Percentiles rank a stretch among this genome's conserved stretches.
Conservation (phyloP, 1,284 basidiomycete species). For the Ganoderma meredithae region DNA sequence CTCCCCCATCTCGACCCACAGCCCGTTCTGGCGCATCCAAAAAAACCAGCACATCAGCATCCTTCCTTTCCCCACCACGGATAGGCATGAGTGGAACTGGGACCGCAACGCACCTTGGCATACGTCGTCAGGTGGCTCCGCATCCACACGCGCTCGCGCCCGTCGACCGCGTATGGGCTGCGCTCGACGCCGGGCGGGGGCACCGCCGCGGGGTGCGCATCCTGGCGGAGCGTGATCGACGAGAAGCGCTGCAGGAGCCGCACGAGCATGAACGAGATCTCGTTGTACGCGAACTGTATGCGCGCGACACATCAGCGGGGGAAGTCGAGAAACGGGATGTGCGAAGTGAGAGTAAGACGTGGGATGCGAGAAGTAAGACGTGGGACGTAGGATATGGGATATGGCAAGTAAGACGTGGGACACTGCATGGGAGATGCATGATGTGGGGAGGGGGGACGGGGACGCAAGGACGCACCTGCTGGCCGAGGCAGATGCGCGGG, state of each 20-base stretch:
- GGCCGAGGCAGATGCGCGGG: constrained; percentile 56
- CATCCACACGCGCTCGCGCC: constrained; percentile 59
- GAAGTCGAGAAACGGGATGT: not conserved
- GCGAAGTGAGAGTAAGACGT: too few species aligned
- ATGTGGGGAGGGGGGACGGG: not conserved
- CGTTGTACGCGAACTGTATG: constrained; percentile 70
- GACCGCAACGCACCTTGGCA: constrained; percentile 46
- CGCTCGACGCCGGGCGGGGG: constrained; percentile 33
- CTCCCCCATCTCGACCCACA: constrained; percentile 24
- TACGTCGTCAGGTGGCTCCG: constrained; percentile 66
- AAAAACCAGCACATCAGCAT: not conserved
- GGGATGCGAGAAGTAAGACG: too few species aligned
- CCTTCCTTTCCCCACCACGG: too few species aligned
- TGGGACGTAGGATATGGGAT: too few species aligned
- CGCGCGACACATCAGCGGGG: too few species aligned
- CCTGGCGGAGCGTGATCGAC: constrained; percentile 49
- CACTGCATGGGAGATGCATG: constrained; percentile 7
- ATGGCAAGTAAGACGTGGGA: too few species aligned
- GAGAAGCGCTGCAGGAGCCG: constrained; percentile 69
- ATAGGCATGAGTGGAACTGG: not conserved
- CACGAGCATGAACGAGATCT: constrained; percentile 71
- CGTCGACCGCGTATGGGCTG: constrained; percentile 43
- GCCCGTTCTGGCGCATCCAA: constrained; percentile 22
- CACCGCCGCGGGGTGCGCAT: constrained; percentile 44
- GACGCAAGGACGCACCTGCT: constrained; percentile 42